Evolutionary conservation across 371 early-diverging fungal genomes (phyloP), one percentile per base, ranked within the genome.

Genomic region (Umbelopsis sp.): DNA sequence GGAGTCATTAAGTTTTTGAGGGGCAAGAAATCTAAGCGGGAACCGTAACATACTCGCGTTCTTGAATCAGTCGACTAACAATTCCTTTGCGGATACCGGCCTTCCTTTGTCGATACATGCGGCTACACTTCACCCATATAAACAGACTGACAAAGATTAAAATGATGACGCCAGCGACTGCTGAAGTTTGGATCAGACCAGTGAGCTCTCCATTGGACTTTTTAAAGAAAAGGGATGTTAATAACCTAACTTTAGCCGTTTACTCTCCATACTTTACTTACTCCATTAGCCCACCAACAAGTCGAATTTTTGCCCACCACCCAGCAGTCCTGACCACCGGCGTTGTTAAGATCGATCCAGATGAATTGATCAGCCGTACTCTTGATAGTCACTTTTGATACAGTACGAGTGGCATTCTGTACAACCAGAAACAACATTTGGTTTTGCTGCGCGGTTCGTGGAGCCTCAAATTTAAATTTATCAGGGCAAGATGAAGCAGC

Each of bases 281-380:
- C 80, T 22, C 72, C 69, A 12, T 65, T 69, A 6, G 76, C 14
- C 82, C 80, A 80, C 80, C 80, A 80, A 63, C 82, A 82, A 1
- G 63, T 65, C 1, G 69, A 72, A 69, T 72, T 72, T 50, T 66
- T 45, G 20, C 78, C 80, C 51, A 82, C 67, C 3, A 76, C 78
- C 80, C 82, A 82, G 48, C 78, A 79, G 10, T 68, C 64, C 25
- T 48, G 62, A 53, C 67, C 71, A 53, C 66, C 69, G 2, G 48
- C 73, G 8, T 73, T 67, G 50, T 81, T 81, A 32, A 81, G 50
- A 67, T 81, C 75, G 29, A 81, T 74, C 82, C 82, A 81, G 35
- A 77, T 68, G 20, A 73, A 38, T 44, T 70, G 69, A 53, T 65
- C 45, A 22, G 64, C 29, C 4, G 64, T 37, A 32, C 76, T 70